Evolutionary conservation across 2,329 filamentous ascomycete species (phyloP), one percentile per base, ranked within the genome.

Genomic region (Didymella pomorum): DNA sequence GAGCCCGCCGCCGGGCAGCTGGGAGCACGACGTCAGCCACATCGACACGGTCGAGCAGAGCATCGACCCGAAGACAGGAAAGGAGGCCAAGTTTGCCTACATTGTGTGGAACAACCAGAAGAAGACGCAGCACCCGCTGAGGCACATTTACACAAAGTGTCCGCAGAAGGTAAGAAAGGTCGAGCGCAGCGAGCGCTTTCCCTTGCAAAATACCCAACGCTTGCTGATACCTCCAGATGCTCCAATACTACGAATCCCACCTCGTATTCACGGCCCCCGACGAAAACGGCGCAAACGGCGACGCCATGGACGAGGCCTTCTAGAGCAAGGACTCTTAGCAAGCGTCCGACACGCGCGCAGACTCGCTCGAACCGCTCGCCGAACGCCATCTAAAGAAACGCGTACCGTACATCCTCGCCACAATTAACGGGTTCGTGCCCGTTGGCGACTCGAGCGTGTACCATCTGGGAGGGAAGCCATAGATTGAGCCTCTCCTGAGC

Each of bases 1-100:
- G 85, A 84, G 83, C 56, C 88, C 89, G 2, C 91, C 91, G 0
- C 81, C 84, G 2, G 91, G 91, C 8, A 88, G 84, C 29, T 95
- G 91, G 91, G 91, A 95, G 65, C 86, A 92, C 11, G 82, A 90
- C 2, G 86, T 94, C 23, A 82, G 84, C 20, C 80, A 81, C 1
- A 87, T 95, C 29, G 90, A 93, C 64, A 90, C 89, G 0, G 89
- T 90, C 56, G 86, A 92, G 67, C 87, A 92, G 65, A 83, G 84
- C 48, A 45, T 56, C 1, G 65, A 78, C 35, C 66, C 67, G 20
- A 72, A 70, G 52, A 76, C 71, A 11, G 74, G 71, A 62, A 80
- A 84, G 25, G 80, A 79, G 4, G 84, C 83, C 58, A 80, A 91
- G 14, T 82, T 87, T 29, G 89, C 90, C 1, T 92, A 89, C 66